A percentile compares a stretch with the other conserved stretches of the same genome.
Conservation (phyloP, 2,329 filamentous ascomycete genomes). For the Beauveria rudraprayagi region DNA sequence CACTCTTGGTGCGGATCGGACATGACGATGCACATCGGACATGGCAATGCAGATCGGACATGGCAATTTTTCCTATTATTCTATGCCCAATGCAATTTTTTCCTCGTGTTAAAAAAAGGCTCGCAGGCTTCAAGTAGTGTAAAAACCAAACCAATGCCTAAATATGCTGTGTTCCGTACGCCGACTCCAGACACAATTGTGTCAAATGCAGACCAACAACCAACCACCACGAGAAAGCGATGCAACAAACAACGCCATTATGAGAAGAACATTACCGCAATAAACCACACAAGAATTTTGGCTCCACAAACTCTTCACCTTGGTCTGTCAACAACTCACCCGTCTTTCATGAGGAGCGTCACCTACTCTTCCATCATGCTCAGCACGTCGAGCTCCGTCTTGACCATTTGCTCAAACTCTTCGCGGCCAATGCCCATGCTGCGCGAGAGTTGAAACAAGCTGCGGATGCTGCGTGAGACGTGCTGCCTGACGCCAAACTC, state of each 20-base stretch:
- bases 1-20: too few relatives aligned
- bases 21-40: too few relatives aligned
- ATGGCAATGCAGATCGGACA: too few relatives aligned
- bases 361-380: constrained; percentile 34
- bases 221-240: not conserved
- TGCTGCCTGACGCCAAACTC: constrained; percentile 74
- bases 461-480: constrained; percentile 69
- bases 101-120: not conserved
- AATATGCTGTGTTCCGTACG: not conserved
- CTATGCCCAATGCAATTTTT: not conserved
- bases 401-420: constrained; percentile 67
- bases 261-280: not conserved
- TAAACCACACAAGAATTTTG: too few relatives aligned
- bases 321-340: too few relatives aligned
- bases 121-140: not conserved
- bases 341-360: too few relatives aligned
- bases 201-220: not conserved
- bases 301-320: too few relatives aligned
- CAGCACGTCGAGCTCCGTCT: constrained; percentile 63
- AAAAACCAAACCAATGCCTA: not conserved
- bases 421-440: constrained; percentile 64
- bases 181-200: not conserved
- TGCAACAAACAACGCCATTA: not conserved
- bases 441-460: constrained; percentile 62
- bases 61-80: too few relatives aligned